These are phyloP conservation scores for Dactylella cylindrospora DNA, from an alignment of 2,329 filamentous ascomycete species.

Conservation along the genomic window DNA sequence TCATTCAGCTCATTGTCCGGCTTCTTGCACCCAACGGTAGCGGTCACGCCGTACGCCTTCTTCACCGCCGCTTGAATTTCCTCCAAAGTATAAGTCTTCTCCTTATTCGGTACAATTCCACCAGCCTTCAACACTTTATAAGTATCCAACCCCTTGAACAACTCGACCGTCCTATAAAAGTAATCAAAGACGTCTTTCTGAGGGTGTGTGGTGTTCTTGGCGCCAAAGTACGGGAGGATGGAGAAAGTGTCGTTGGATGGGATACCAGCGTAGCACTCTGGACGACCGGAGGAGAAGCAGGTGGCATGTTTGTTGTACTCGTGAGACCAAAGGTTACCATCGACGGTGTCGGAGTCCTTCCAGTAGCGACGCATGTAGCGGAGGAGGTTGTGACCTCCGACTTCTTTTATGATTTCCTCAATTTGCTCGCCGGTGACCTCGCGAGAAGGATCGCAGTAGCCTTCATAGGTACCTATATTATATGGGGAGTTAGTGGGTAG, in stretches of 20 bases:
- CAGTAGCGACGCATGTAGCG: conserved; percentile 64
- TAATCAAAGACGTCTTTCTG: conserved; percentile 68
- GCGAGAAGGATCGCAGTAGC: conserved; percentile 60
- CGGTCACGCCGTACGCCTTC: conserved; percentile 58
- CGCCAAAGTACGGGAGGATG: no score
- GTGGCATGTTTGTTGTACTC: conserved; percentile 74
- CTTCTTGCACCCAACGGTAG: conserved; percentile 62
- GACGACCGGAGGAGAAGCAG: conserved; percentile 69
- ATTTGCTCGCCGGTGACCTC: conserved; percentile 60
- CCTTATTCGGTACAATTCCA: conserved; percentile 65
- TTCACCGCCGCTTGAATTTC: conserved; percentile 49
- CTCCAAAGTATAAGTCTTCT: conserved; percentile 43
- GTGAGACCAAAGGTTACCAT: conserved; percentile 67
- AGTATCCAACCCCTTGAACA: conserved; percentile 69
- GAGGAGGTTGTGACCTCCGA: conserved; percentile 58
- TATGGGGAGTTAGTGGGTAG: not conserved
- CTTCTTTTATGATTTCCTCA: conserved; percentile 58
- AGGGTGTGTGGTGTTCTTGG: conserved; percentile 65
- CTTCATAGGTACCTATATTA: conserved; percentile 55
- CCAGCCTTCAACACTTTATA: conserved; percentile 64
- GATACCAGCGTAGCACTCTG: conserved; percentile 64
- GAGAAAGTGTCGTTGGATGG: no score
- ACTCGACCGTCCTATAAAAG: conserved; percentile 65
- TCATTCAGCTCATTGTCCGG: conserved; percentile 55
- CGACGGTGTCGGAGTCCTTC: conserved; percentile 60